A percentile compares a stretch with the other conserved stretches of the same genome.
phyloP scores from a whole-genome alignment of 1,284 basidiomycete genomes.

The Leccinum fallax region DNA sequence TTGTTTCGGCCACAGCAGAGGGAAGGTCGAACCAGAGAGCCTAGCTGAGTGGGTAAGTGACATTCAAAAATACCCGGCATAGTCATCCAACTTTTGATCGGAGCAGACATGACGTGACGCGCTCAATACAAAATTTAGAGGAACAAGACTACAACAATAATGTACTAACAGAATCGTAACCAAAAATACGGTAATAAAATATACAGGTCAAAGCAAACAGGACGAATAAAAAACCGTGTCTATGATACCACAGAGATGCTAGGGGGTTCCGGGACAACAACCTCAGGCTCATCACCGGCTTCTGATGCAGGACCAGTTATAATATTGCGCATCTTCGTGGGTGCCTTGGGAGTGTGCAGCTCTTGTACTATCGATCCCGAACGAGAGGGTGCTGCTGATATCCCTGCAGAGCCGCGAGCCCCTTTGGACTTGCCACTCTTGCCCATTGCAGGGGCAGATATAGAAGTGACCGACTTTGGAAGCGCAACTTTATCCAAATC shows the following conservation, averaged over 20 bases:
- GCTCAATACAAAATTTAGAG: not conserved
- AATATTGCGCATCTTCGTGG: slow-evolving; percentile 61
- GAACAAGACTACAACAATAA: not conserved
- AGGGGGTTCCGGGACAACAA: slow-evolving; percentile 20
- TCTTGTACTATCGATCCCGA: slow-evolving; percentile 52
- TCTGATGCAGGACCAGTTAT: slow-evolving; percentile 49
- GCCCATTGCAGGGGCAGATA: slow-evolving; percentile 39
- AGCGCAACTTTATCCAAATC: slow-evolving; percentile 37
- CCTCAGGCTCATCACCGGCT: slow-evolving; percentile 45
- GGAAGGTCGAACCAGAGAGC: not conserved
- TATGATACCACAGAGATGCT: slow-evolving; percentile 24
- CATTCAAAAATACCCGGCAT: not conserved
- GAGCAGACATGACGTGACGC: not conserved
- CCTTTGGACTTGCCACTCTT: slow-evolving; percentile 45
- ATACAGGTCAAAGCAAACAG: slow-evolving; percentile 12
- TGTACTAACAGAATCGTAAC: slow-evolving; percentile 4
- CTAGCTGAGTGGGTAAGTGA: not conserved
- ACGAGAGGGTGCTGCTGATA: slow-evolving; percentile 55
- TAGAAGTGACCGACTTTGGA: slow-evolving; percentile 39
- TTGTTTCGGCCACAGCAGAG: not conserved
- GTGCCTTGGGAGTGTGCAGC: slow-evolving; percentile 44
- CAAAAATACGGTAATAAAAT: slow-evolving; percentile 15
- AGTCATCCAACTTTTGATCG: not conserved
- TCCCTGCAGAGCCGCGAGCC: slow-evolving; percentile 37
- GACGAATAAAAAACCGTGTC: slow-evolving; percentile 9